Evolutionary conservation across 2,329 filamentous ascomycete genomes (phyloP), one percentile per base, ranked within the genome.

Genomic region (Phaeosphaeriaceae sp.): DNA sequence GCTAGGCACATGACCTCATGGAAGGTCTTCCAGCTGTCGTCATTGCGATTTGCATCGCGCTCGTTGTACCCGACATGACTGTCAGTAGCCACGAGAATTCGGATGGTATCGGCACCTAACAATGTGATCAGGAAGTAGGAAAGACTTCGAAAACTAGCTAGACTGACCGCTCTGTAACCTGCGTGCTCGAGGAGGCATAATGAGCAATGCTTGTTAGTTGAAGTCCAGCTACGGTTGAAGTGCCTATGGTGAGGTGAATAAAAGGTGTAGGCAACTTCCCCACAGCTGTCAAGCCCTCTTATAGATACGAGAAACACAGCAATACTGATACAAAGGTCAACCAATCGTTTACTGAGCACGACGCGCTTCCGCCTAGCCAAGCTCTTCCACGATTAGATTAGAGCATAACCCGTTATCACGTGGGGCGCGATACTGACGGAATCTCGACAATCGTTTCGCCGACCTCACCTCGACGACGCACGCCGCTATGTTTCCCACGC

Each of bases 21-120:
- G 76, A 99, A 99, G 3, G 88, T 91, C 70, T 87, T 88, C 92
- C 93, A 97, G 75, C 92, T 97, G 73, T 99, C 94, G 71, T 97
- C 90, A 58, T 92, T 93, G n/a, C 94, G 90, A 52, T 94, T 89
- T 1, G 90, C 85, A 73, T 99, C 92, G 64, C 92, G 87, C 76
- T 99, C 94, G 68, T 91, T 90, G 75, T 92, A 97, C 43, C 94
- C 94, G 52, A 99, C 94, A 88, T 99, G 94, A 63, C 95, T 97
- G 73, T 99, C 94, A 13, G 93, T 97, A 32, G 94, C 88, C 52
- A 99, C 83, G 30, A 99, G 86, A 59, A 99, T 94, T 58, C 91
- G 90, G 67, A 99, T 97, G 0, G 91, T 96, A 76, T 99, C 91
- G 62, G 89, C 75, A 43, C 78, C 82, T 81, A 40, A 6, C 21